A percentile compares a stretch with the other conserved stretches of the same genome.
These are phyloP conservation scores for Mucor indicus DNA, from an alignment of 371 early-diverging fungal genomes.

Conservation along the genomic window DNA sequence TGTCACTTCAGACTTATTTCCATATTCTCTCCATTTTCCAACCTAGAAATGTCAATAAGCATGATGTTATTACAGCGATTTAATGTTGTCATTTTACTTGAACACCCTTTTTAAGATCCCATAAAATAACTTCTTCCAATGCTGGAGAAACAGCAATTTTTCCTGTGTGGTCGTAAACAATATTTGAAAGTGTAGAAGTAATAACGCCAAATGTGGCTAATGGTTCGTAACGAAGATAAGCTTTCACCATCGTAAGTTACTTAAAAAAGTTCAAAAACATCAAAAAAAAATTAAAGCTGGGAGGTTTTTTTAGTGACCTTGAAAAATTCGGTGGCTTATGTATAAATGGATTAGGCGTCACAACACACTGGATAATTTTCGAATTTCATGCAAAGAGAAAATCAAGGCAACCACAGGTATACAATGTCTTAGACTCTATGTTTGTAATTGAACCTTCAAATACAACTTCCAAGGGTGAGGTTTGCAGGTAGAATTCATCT, in stretches of 20 bases:
- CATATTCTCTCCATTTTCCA: slow-evolving; percentile 71
- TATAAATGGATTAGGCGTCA: too few relatives aligned
- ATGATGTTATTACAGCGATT: background rate
- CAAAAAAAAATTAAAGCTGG: too few relatives aligned
- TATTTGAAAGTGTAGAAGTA: slow-evolving; percentile 64
- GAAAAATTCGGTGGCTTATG: too few relatives aligned
- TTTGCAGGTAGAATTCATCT: too few relatives aligned
- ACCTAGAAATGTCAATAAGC: slow-evolving; percentile 29
- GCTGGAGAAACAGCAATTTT: slow-evolving; percentile 75
- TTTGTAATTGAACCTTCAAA: too few relatives aligned
- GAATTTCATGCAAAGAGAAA: too few relatives aligned
- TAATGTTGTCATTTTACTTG: slow-evolving; percentile 40
- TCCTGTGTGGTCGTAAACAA: slow-evolving; percentile 68
- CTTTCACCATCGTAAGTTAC: slow-evolving; percentile 63
- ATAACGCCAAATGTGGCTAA: slow-evolving; percentile 83
- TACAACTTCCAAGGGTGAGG: too few relatives aligned
- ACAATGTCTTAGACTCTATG: too few relatives aligned
- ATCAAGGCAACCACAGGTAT: too few relatives aligned
- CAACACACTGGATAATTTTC: too few relatives aligned
- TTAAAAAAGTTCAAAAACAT: too few relatives aligned
- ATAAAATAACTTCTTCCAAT: slow-evolving; percentile 80
- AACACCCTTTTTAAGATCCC: slow-evolving; percentile 86
- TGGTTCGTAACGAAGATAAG: slow-evolving; percentile 85
- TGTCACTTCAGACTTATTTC: slow-evolving; percentile 80
- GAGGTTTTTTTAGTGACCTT: too few relatives aligned